A percentile compares a stretch with the other conserved stretches of the same genome.
Conservation (phyloP, 306 rosid genomes). For the Astragalus membranaceus region DNA sequence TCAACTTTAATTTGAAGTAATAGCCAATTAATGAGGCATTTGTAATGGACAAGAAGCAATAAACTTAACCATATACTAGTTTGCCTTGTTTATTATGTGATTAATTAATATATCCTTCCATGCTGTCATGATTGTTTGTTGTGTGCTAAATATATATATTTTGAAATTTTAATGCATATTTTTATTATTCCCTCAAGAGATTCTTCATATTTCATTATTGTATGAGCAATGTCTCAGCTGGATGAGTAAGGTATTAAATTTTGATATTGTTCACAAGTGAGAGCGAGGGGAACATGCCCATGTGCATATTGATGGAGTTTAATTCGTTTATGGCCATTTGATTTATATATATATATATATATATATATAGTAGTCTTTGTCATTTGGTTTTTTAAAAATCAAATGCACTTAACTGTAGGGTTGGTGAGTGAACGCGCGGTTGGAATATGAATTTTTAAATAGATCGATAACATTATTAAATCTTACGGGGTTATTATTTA, state of each 20-base stretch:
- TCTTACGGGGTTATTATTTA: too few species aligned
- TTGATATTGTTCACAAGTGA: conserved; percentile 27
- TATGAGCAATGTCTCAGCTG: conserved; percentile 27
- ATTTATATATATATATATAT: too few species aligned
- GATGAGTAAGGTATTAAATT: conserved; percentile 31
- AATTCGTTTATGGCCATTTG: conserved; percentile 46
- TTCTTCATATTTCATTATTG: conserved; percentile 30
- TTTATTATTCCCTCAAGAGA: conserved; percentile 23
- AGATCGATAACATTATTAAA: too few species aligned
- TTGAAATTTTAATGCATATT: conserved; percentile 36
- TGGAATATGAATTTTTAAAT: conserved; percentile 24
- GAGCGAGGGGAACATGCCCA: conserved; percentile 73
- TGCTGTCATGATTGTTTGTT: conserved; percentile 51
- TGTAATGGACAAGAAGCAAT: conserved; percentile 68
- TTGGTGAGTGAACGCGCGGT: conserved; percentile 36
- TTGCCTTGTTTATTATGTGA: conserved; percentile 53
- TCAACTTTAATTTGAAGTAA: conserved; percentile 36
- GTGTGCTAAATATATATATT: conserved; percentile 33
- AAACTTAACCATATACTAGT: conserved; percentile 56
- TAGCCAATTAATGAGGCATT: not conserved
- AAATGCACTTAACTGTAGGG: conserved; percentile 37
- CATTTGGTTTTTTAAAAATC: conserved; percentile 26
- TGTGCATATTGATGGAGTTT: conserved; percentile 70
- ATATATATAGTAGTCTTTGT: conserved; percentile 27
- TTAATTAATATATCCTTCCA: conserved; percentile 23